Base-by-base conservation (phyloP, 768 basidiomycete species). In the Xanthoconium purpureum region DNA sequence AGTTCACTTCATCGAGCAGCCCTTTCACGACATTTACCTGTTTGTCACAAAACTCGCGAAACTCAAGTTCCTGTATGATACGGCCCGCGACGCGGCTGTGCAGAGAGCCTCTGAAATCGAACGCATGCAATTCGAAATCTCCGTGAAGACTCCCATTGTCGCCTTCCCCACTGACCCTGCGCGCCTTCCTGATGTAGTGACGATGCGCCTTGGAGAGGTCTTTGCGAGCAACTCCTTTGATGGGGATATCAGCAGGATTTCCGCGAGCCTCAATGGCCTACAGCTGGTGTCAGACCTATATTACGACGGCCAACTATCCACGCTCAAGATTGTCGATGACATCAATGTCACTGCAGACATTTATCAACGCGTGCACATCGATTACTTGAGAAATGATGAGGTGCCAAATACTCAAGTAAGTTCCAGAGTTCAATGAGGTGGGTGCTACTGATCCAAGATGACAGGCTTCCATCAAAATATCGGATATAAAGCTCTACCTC, bases 61-160 rank as follows among this genome's bases (percentile, higher is more conserved):
- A 60, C 84, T 99, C 63, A 98, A 98, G 75, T 89, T 89, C 2
- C 70, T 98, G 12, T 98, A 98, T 62, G 96, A 99, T 72, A 85
- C 94, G 18, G 94, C 96, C 12, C 90, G 92, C 3, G 86, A 91
- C 67, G 96, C 84, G 20, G 97, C 97, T 38, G 94, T 91, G 28
- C 92, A 98, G 69, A 80, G 82, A 47, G 97, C 94, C 6, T 85
- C 92, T n/a, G 91, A 91, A 70, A 89, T 95, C n/a, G 87, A 91
- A 63, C 83, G 86, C 50, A 94, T 98, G 90, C 84, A 91, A 70
- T 98, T 94, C 73, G 83, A 93, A 55, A 70, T 98, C n/a, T 84
- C 87, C 28, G 78, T 98, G 66, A 92, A 89, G 73, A 88, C 94
- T 0, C 97, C 97, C 1, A 98, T 99, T 62, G 70, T 98, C 46